Evolutionary conservation across 2,329 filamentous ascomycete genomes (phyloP).

Genomic region (Paracamarosporium sp.): DNA sequence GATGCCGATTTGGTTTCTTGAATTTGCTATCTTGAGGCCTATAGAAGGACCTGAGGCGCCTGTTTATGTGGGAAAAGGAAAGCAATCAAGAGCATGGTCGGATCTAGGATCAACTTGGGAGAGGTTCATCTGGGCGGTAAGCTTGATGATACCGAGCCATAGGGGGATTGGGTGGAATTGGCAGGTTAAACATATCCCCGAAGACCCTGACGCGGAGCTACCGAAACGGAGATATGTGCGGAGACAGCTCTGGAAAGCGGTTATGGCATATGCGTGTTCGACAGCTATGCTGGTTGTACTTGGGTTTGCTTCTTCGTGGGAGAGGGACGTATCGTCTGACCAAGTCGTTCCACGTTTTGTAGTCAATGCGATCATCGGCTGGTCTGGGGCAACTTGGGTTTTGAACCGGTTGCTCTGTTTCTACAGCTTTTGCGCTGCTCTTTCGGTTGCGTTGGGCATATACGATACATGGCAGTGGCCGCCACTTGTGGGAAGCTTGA

Average conservation of each 20-base stretch:
- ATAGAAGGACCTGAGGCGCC: conserved; percentile 1
- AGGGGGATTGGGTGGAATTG: conserved; percentile 11
- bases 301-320: not conserved
- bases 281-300: not conserved
- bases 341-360: not conserved
- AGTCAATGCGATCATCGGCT: conserved; percentile 2
- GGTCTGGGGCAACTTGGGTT: conserved; percentile 8
- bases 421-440: conserved; percentile 3
- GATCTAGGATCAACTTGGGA: not conserved
- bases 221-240: not conserved
- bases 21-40: conserved; percentile 9
- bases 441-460: conserved; percentile 6
- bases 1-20: conserved; percentile 11
- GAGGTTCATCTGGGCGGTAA: not conserved
- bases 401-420: conserved; percentile 4
- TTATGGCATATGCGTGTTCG: not conserved
- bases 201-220: not conserved
- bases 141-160: conserved; percentile 6
- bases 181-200: conserved; percentile 9
- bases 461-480: conserved; percentile 13
- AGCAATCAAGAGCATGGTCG: not conserved
- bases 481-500: not conserved
- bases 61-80: conserved; percentile 2
- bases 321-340: not conserved
- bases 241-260: not conserved